phyloP scores from a whole-genome alignment of 2,329 filamentous ascomycete species.

The Gliomastix tumulicola region DNA sequence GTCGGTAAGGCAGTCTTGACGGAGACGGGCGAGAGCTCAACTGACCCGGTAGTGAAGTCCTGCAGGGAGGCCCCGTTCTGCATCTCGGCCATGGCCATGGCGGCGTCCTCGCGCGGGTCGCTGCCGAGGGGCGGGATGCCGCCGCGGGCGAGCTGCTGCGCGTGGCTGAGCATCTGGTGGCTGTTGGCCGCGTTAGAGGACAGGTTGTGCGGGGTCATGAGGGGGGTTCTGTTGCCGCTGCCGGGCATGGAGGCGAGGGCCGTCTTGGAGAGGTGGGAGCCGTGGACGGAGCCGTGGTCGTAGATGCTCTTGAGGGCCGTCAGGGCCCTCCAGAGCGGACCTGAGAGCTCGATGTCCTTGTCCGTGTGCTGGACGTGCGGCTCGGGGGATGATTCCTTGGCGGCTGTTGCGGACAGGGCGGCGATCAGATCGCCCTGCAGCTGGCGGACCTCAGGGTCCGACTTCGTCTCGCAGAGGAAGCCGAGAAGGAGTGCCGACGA shows the following conservation, averaged over 20 bases:
- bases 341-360: conserved; percentile 55
- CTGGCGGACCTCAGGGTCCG: conserved; percentile 55
- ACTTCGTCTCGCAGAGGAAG: conserved; percentile 56
- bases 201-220: conserved; percentile 10
- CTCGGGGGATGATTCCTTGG: conserved; percentile 50
- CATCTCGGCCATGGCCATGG: conserved; percentile 58
- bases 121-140: conserved; percentile 17
- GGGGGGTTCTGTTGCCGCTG: conserved; percentile 37
- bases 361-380: conserved; percentile 47
- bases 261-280: conserved; percentile 41
- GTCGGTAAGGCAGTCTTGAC: conserved; percentile 7
- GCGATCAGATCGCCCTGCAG: conserved; percentile 58
- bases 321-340: conserved; percentile 53
- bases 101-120: conserved; percentile 54
- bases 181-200: conserved; percentile 14
- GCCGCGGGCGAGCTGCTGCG: conserved; percentile 14
- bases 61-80: conserved; percentile 43
- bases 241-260: conserved; percentile 32
- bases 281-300: conserved; percentile 53
- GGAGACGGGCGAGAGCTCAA: too few species aligned
- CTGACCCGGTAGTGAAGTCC: conserved; percentile 37
- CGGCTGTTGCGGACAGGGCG: conserved; percentile 56
- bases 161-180: not conserved
- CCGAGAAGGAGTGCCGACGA: conserved; percentile 59
- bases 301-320: conserved; percentile 59